Percentiles rank a stretch among this genome's conserved stretches.
Conservation (phyloP, 2,329 filamentous ascomycete species). For the Xylariaceae sp. region DNA sequence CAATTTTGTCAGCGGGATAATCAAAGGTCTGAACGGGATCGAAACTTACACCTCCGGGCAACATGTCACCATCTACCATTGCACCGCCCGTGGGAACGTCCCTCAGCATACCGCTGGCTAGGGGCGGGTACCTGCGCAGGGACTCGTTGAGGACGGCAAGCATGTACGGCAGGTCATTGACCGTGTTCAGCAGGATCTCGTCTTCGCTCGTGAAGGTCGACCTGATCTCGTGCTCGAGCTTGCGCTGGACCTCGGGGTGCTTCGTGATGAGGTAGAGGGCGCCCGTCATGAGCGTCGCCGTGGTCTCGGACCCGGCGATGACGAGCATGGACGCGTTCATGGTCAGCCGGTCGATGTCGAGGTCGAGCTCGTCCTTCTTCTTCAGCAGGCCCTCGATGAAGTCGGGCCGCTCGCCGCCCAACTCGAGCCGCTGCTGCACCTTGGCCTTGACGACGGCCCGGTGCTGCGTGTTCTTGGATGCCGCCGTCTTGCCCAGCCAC, state of each 20-base stretch:
- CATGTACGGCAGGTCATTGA: constrained; percentile 35
- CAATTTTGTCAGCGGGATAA: not conserved
- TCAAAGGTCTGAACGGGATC: not conserved
- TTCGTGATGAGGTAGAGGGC: constrained; percentile 36
- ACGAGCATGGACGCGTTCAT: constrained; percentile 32
- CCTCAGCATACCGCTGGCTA: constrained; percentile 22
- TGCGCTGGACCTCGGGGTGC: constrained; percentile 31
- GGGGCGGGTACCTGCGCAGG: constrained; percentile 38
- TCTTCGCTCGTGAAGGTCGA: constrained; percentile 32
- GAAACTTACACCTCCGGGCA: constrained; percentile 25
- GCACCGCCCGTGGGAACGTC: constrained; percentile 24
- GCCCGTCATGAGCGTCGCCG: constrained; percentile 40
- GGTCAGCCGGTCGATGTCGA: constrained; percentile 19
- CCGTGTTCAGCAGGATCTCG: constrained; percentile 34
- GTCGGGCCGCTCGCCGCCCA: constrained; percentile 27
- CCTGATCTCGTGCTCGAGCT: constrained; percentile 36
- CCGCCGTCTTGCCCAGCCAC: constrained; percentile 13
- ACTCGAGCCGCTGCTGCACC: constrained; percentile 25
- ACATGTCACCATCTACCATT: constrained; percentile 21
- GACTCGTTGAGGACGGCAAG: constrained; percentile 38
- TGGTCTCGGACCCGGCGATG: constrained; percentile 46
- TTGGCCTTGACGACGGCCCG: constrained; percentile 21
- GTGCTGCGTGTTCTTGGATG: constrained; percentile 21
- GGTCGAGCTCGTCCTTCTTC: constrained; percentile 24
- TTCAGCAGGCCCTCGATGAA: constrained; percentile 30